Base-by-base conservation (phyloP, 768 basidiomycete genomes). In the Rickenella mellea region DNA sequence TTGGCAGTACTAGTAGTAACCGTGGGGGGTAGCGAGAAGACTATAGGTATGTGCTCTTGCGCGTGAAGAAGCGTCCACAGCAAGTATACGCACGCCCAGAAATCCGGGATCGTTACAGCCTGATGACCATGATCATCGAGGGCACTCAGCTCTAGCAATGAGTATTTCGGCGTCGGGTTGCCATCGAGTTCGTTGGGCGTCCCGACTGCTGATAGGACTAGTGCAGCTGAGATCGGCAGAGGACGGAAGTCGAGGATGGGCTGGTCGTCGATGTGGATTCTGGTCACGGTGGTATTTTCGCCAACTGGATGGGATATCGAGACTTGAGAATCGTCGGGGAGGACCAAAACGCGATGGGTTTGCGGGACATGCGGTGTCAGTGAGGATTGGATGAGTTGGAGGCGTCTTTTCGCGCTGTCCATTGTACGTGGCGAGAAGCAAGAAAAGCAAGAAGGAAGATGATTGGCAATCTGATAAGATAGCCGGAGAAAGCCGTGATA, bases 71-170 rank as follows among this genome's bases (percentile, higher is more conserved):
- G 45, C 5, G 62, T 63, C 52, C 67, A 70, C 2, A 73, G 54
- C 9, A 63, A 61, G 44, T 72, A 67, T 12, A 71, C 46, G 27
- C 55, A 50, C 3, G 55, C 62, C 72, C 72, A 74, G 20, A 61
- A 40, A 42, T 71, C 61, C 8, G 55, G 43, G 20, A 65, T 40
- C 11, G 55, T 32, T 27, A 62, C 19, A 8, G 15, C 11, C 7
- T 4, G 7, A 7, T 17, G 9, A 10, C 12, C 33, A 10, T 14
- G 11, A 22, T 36, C 33, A 22, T 9, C 15, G 7, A 22, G 4
- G 24, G 33, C 3, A 5, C 9, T 10, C 19, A 36, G 15, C 33
- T 36, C 33, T 7, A 36, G 5, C 10, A 36, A 17, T 36, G 33
- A 22, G 24, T 36, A 36, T 36, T 22, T 3, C 33, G 33, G 33